These are phyloP conservation scores for Coniochaeta ligniaria DNA, from an alignment of 2,329 filamentous ascomycete species.

Conservation along the genomic window DNA sequence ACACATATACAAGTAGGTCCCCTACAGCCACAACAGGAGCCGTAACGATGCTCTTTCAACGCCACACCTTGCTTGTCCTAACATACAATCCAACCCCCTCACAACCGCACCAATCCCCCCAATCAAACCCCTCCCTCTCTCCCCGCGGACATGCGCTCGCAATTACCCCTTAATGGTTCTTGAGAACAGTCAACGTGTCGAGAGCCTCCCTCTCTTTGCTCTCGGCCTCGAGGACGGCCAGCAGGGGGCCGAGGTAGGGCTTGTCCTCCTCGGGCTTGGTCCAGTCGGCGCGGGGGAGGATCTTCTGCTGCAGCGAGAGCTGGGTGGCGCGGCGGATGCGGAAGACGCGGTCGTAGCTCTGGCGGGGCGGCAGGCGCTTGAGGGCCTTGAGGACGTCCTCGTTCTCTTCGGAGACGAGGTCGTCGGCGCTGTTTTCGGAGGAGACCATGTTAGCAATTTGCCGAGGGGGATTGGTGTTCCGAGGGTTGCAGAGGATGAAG, in stretches of 20 bases:
- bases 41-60: neutral
- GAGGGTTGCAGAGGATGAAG: neutral
- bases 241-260: slow-evolving; percentile 46
- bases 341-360: slow-evolving; percentile 95
- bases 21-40: neutral
- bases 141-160: neutral
- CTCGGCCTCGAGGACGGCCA: slow-evolving; percentile 42
- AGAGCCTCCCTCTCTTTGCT: slow-evolving; percentile 43
- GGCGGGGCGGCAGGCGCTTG: slow-evolving; percentile 82
- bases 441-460: slow-evolving; percentile 1
- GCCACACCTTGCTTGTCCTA: neutral
- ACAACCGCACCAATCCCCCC: neutral
- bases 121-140: neutral
- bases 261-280: slow-evolving; percentile 50
- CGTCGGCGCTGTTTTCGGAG: slow-evolving; percentile 64
- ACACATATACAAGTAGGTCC: neutral
- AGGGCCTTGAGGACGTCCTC: slow-evolving; percentile 80
- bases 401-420: slow-evolving; percentile 90
- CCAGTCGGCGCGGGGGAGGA: slow-evolving; percentile 56
- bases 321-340: slow-evolving; percentile 94
- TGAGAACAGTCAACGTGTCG: slow-evolving; percentile 41
- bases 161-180: slow-evolving; percentile 30
- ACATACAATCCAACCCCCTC: neutral
- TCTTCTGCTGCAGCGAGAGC: slow-evolving; percentile 55
- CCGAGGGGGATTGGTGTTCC: neutral